Evolutionary conservation across 305 asterid genomes (phyloP), one percentile per base, ranked within the genome.

Genomic region (Plantago rigida): DNA sequence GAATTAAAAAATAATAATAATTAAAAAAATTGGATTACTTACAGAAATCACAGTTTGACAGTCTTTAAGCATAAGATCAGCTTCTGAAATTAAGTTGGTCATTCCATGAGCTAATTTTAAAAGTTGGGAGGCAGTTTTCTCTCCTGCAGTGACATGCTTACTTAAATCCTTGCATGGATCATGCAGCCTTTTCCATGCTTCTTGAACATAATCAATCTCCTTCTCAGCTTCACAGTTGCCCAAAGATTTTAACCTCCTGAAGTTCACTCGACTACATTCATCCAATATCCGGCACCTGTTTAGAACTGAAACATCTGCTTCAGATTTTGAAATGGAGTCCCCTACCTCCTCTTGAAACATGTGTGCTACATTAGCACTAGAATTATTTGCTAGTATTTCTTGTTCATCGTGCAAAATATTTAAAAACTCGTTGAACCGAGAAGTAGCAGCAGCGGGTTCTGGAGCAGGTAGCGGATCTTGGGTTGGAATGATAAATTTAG

Each of bases 251-350:
- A 69, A 69, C 69, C 74, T 67, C 61, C 31, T 60, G 64, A 82
- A 81, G 66, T 78, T 82, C 52, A 83, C 75, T 58, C 84, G 82
- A 72, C 94, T 88, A 81, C 97, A 86, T 79, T 92, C 98, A 75
- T 88, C 96, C 68, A 88, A 68, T 59, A 72, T 61, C 36, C 79
- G 88, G 77, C 67, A 69, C 39, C 74, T 79, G 62, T 80, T 75
- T 3, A 75, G 75, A 66, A 62, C 77, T 1, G 77, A 75, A 64
- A 62, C 75, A 70, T 71, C 79, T 69, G 71, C 80, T 69, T 60
- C 84, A 56, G 72, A 71, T 75, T 66, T 78, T 63, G 76, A 65
- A 51, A 72, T 75, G 60, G 89, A 86, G 72, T 88, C 87, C 45
- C 89, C 85, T 5, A 83, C 65, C 73, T 76, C 84, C 81, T 88